These are phyloP conservation scores for Przewalskia tangutica DNA, from an alignment of 257 asterid species.

Conservation along the genomic window DNA sequence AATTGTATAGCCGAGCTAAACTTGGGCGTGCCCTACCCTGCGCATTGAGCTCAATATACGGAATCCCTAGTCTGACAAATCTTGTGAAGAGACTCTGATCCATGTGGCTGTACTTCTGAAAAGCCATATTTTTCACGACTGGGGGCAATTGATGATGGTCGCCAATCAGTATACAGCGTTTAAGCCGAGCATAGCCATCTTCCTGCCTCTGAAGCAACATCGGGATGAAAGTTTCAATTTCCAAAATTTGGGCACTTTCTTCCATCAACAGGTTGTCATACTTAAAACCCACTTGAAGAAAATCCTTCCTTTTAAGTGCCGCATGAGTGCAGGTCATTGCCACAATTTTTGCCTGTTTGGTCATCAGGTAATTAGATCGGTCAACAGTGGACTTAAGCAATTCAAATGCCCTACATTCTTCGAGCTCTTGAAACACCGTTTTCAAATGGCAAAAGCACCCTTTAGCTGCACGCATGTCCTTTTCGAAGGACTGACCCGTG, in stretches of 20 bases:
- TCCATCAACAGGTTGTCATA: conserved; percentile 96
- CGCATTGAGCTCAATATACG: conserved; percentile 94
- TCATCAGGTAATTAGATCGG: conserved; percentile 86
- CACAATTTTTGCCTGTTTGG: conserved; percentile 95
- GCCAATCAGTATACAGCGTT: conserved; percentile 95
- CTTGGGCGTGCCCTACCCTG: conserved; percentile 99
- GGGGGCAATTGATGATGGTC: conserved; percentile 99
- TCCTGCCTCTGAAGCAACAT: conserved; percentile 99
- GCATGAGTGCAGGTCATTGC: conserved; percentile 99
- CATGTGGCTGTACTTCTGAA: conserved; percentile 99
- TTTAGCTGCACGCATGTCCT: conserved; percentile 85
- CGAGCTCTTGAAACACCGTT: conserved; percentile 96
- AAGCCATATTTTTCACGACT: conserved; percentile 99
- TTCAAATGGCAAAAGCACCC: conserved; percentile 93
- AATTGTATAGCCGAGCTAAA: conserved; percentile 87
- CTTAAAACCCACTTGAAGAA: conserved; percentile 81
- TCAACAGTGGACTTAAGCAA: conserved; percentile 94
- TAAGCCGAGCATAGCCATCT: conserved; percentile 98
- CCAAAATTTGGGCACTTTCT: conserved; percentile 99
- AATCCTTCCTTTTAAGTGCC: conserved; percentile 95
- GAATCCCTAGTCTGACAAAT: conserved; percentile 92
- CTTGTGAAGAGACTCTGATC: conserved; percentile 97
- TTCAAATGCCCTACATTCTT: conserved; percentile 98
- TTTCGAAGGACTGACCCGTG: conserved; percentile 60
- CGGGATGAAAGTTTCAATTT: conserved; percentile 95